These are phyloP conservation scores for Fragilaria crotonensis DNA, from an alignment of 108 stramenopile species.

Conservation along the genomic window DNA sequence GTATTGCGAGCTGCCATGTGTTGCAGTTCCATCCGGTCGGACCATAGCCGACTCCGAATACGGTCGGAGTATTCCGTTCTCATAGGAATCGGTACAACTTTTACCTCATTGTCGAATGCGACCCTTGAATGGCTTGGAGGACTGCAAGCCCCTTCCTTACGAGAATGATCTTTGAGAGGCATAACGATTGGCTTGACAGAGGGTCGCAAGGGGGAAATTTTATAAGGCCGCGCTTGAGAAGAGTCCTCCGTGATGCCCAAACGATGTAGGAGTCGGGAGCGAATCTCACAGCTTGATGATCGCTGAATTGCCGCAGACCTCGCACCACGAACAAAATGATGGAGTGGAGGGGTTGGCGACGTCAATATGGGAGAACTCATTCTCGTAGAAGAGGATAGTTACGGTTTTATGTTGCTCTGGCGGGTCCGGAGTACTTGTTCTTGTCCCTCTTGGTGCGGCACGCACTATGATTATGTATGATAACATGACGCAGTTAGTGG, in stretches of 20 bases:
- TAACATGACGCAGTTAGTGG: too few species aligned
- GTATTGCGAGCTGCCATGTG: conserved; percentile 60
- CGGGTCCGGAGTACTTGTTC: too few species aligned
- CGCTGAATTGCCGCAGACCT: neutral
- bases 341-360: neutral
- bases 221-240: neutral
- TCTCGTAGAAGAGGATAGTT: too few species aligned
- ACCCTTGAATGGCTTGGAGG: neutral
- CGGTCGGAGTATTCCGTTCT: conserved; percentile 57
- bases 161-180: neutral
- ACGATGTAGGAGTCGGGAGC: neutral
- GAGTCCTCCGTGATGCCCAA: neutral
- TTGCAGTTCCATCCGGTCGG: conserved; percentile 45
- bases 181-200: neutral
- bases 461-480: too few species aligned
- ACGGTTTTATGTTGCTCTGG: too few species aligned
- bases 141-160: neutral
- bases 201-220: neutral
- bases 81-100: conserved; percentile 65
- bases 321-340: neutral
- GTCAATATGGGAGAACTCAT: neutral
- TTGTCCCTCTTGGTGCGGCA: too few species aligned
- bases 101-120: conserved; percentile 41
- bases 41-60: conserved; percentile 50
- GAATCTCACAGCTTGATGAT: neutral